Conservation (phyloP, 2,329 filamentous ascomycete species). For the Fusarium veterinarium region DNA sequence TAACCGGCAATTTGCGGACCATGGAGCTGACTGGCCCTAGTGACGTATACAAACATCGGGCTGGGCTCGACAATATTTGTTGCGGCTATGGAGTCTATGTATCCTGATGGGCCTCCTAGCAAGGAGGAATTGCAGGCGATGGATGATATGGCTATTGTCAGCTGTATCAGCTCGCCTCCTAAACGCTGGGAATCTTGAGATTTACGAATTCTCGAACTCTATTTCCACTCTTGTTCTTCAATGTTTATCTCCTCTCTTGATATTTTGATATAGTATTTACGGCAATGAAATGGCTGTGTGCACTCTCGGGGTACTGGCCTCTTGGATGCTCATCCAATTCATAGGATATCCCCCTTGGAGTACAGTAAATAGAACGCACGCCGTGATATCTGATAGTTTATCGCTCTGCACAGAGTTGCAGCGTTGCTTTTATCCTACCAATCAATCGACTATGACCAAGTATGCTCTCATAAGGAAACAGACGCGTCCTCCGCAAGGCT, state of each 20-base stretch:
- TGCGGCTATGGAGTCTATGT: rapidly evolving
- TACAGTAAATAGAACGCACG: rapidly evolving
- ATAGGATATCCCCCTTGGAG: rapidly evolving
- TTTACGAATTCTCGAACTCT: rapidly evolving
- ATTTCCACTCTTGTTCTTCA: rapidly evolving
- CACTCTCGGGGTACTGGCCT: not conserved
- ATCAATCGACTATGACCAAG: too few species aligned
- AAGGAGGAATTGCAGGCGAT: too few species aligned
- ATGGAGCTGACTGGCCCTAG: not conserved
- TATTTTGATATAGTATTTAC: rapidly evolving
- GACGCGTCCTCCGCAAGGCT: not conserved
- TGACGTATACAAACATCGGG: rapidly evolving
- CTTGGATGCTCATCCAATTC: rapidly evolving
- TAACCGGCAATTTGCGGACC: rapidly evolving
- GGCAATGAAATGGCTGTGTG: not conserved
- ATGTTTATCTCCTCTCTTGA: not conserved
- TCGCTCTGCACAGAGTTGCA: too few species aligned
- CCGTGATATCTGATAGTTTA: rapidly evolving
- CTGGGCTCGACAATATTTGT: rapidly evolving
- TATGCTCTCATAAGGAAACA: too few species aligned
- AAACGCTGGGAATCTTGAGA: not conserved
- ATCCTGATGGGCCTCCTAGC: not conserved
- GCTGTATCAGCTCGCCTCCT: too few species aligned
- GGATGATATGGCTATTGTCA: not conserved
- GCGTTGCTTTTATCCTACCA: too few species aligned